Percentiles rank a stretch among this genome's conserved stretches.
Evolutionary conservation across 1,139 yeast species (phyloP).

Genomic region (Pichia sp.): DNA sequence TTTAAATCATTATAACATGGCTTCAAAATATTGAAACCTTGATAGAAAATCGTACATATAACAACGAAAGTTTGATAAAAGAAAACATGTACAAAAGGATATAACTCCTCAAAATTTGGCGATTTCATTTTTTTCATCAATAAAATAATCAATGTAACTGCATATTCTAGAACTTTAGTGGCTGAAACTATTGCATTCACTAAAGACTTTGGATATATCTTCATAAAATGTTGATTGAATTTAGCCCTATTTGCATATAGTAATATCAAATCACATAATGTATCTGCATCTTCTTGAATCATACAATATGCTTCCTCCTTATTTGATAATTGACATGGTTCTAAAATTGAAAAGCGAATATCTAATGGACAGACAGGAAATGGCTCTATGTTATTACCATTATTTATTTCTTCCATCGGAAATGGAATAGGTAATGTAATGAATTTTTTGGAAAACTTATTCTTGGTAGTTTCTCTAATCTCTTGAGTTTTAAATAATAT

Average conservation of each 20-base stretch:
- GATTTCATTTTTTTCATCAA: conserved; percentile 19
- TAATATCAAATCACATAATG: conserved; percentile 40
- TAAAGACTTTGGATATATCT: neutral
- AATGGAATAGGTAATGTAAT: neutral
- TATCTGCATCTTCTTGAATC: conserved; percentile 34
- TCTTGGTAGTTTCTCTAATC: conserved; percentile 9
- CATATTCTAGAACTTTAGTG: conserved; percentile 29
- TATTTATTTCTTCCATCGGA: neutral
- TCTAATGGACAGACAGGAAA: neutral
- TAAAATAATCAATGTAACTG: conserved; percentile 29
- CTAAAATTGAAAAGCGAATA: conserved; percentile 20
- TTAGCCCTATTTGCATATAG: conserved; percentile 44
- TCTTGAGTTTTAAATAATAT: conserved; percentile 25
- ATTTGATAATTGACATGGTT: conserved; percentile 20
- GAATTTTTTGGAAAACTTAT: conserved; percentile 13
- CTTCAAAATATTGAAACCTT: conserved; percentile 35
- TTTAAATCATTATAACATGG: conserved; percentile 22
- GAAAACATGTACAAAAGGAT: conserved; percentile 45
- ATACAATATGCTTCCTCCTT: conserved; percentile 29
- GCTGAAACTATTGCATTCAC: neutral
- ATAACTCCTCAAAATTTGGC: conserved; percentile 27
- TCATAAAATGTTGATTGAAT: conserved; percentile 46
- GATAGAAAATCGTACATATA: conserved; percentile 42
- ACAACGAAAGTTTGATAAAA: conserved; percentile 49
- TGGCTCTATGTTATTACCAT: neutral